Evolutionary conservation across 768 basidiomycete genomes (phyloP).

Genomic region (Mycena galericulata): DNA sequence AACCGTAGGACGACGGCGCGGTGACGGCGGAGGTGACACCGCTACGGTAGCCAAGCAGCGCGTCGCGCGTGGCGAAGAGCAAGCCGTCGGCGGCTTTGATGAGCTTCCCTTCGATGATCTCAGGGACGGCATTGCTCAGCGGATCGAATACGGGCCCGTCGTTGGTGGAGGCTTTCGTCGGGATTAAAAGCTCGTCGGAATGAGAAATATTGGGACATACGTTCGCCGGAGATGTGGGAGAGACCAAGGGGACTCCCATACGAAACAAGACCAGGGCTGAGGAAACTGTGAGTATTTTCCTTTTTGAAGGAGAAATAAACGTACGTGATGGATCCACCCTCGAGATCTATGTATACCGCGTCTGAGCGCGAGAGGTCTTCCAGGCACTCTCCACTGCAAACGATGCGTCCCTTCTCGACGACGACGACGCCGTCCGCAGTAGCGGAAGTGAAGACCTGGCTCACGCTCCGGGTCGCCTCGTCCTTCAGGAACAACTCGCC

Average conservation of each 20-base stretch:
- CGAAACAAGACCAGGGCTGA: constrained; percentile 25
- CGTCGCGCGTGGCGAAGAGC: constrained; percentile 50
- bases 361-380: constrained; percentile 15
- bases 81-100: constrained; percentile 75
- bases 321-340: constrained; percentile 30
- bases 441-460: constrained; percentile 21
- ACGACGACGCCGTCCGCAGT: constrained; percentile 22
- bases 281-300: neutral
- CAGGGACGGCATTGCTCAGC: constrained; percentile 42
- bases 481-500: constrained; percentile 21
- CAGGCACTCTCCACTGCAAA: constrained; percentile 18
- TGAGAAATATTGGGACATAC: constrained; percentile 63
- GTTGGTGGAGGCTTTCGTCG: constrained; percentile 68
- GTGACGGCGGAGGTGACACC: constrained; percentile 80
- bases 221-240: constrained; percentile 58
- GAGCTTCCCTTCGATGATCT: constrained; percentile 55
- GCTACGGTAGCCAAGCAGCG: constrained; percentile 66
- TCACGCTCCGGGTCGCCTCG: neutral
- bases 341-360: constrained; percentile 23
- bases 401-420: constrained; percentile 21
- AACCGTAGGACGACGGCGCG: constrained; percentile 65
- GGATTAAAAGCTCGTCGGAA: constrained; percentile 68
- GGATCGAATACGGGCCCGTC: constrained; percentile 74
- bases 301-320: neutral
- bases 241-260: constrained; percentile 34